Base-by-base conservation (phyloP, 75 land plant species). In the Sequoia sempervirens region DNA sequence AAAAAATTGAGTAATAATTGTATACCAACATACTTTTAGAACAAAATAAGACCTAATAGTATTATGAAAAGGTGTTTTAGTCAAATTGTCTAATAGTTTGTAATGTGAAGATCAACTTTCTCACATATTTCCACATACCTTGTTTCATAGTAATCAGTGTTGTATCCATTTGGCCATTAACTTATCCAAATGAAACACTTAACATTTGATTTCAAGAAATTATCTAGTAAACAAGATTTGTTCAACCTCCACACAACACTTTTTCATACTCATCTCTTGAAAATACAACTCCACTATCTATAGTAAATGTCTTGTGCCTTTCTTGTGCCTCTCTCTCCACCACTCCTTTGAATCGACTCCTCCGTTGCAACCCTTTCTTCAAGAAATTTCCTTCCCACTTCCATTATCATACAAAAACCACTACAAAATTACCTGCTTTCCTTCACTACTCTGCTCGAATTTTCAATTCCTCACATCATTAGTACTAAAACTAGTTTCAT, bases 181-280 rank as follows among this genome's bases (percentile, higher is more conserved):
- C 76, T 93, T 13, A 93, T n/a, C 94, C 90, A 93, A 80, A 93
- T 70, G 58, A 79, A 82, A 7, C 82, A 86, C 79, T 92, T 90
- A 0, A 93, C 83, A 45, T 90, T 86, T 92, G 91, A 93, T 81
- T 83, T 87, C 88, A 90, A 72, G 84, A 70, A 82, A 64, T 86
- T 88, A 53, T 90, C 91, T 80, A 85, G 92, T 91, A n/a, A n/a
- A n/a, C n/a, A n/a, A n/a, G n/a, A n/a, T n/a, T n/a, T n/a, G n/a
- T n/a, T n/a, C n/a, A n/a, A 66, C 52, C 92, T 83, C 94, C 94
- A 93, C 36, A 53, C 85, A 70, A 90, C 88, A 20, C 53, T 85
- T 58, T 90, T 37, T 84, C 86, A 72, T 76, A 86, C 54, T 89
- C 91, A 32, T 93, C 94, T 30, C 87, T 86, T 1, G 86, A 89